These are phyloP conservation scores for Trametes coccinea DNA, from an alignment of 768 basidiomycete genomes.

Conservation along the genomic window DNA sequence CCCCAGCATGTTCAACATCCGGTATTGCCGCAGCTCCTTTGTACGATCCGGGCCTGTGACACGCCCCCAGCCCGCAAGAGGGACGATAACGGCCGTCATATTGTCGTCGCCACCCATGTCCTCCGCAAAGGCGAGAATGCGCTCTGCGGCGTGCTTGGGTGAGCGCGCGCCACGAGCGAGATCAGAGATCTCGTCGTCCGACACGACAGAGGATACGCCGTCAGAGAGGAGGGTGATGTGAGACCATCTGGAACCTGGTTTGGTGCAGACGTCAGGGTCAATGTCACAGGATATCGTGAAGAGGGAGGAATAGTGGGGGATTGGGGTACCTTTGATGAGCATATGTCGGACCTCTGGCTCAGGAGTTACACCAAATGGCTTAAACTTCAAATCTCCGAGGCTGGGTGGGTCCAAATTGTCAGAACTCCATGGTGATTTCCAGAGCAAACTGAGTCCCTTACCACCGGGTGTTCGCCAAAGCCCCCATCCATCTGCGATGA, in stretches of 20 bases:
- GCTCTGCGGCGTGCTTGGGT: constrained; percentile 80
- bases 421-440: not conserved
- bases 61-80: constrained; percentile 89
- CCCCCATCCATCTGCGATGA: constrained; percentile 84
- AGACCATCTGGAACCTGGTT: constrained; percentile 76
- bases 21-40: constrained; percentile 78
- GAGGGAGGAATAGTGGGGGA: too few relatives aligned
- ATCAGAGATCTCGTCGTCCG: constrained; percentile 94
- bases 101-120: constrained; percentile 91
- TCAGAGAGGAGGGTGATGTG: constrained; percentile 91
- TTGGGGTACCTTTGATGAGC: constrained; percentile 62
- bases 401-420: constrained; percentile 38
- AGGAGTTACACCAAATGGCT: constrained; percentile 87
- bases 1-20: constrained; percentile 50
- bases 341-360: constrained; percentile 86
- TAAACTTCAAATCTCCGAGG: constrained; percentile 87
- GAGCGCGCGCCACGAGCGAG: constrained; percentile 70
- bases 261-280: too few relatives aligned
- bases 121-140: constrained; percentile 83
- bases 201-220: constrained; percentile 87
- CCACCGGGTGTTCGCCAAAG: constrained; percentile 89
- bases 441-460: constrained; percentile 29
- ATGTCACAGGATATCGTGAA: too few relatives aligned
- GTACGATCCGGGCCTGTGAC: constrained; percentile 80
- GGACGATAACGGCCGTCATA: constrained; percentile 86